Base-by-base conservation (phyloP, 164 flowering plant genomes). In the Tetrastigma voinierianum region DNA sequence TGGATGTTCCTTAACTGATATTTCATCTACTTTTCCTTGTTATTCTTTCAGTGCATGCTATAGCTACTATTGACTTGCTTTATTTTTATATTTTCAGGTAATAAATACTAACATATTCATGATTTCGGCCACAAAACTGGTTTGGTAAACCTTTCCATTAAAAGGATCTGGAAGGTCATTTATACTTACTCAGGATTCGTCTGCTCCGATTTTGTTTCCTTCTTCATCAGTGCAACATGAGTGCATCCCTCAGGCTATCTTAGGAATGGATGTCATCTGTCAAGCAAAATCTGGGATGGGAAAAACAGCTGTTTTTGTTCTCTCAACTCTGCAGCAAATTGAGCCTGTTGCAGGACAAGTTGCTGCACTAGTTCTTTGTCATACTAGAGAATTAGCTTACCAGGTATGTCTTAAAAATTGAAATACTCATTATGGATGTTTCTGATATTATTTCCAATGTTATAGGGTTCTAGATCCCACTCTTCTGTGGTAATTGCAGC, bases 261-360 rank as follows among this genome's bases (percentile, higher is more conserved):
- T 94, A 75, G 98, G 98, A 55, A 94, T 94, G 98, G 97, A 94
- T 83, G 98, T 94, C 52, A 90, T 95, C 51, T 95, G 98, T 65
- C 98, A 95, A 87, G 98, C 98, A 0, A 95, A 95, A 63, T 95
- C 98, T 45, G 98, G 98, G 40, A 95, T 95, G 98, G 98, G 98
- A 10, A 95, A 95, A 74, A 95, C 98, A 59, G 98, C 98, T 47
- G 98, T 95, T n/a, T 95, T 95, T 78, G 98, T 95, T 68, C 79
- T 95, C 2, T 95, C 97, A n/a, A 80, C n/a, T n/a, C n/a, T 95
- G 76, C 98, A 91, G 74, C 98, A 92, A 72, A 91, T 90, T 70
- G 97, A 91, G 68, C 94, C 96, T 16, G 90, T 86, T 60, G 77
- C 98, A 1, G 98, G 97, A 9, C 97, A 95, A 83, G 98, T 95